Evolutionary conservation across 306 rosid genomes (phyloP), one percentile per base, ranked within the genome.

Genomic region (Geum urbanum): DNA sequence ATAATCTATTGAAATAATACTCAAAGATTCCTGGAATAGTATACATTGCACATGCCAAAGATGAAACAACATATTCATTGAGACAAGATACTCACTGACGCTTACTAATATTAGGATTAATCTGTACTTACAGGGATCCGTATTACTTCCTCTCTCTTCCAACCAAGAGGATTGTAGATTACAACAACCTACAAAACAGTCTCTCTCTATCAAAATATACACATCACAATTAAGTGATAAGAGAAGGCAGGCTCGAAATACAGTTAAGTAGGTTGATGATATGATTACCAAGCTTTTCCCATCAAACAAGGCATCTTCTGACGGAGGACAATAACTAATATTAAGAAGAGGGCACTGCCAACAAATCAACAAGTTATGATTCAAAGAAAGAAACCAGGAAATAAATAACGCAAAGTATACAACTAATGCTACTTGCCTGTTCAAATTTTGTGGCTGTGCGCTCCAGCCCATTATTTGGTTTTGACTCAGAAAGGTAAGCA

Each of bases 341-440:
- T 92, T 92, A 57, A 92, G 95, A 79, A 91, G 95, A 74, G 96
- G 94, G 71, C 97, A 91, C 97, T 91, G 97, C 83, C 74, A 87
- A 71, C 71, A 90, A 53, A 77, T 77, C 70, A 77, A 74, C 60
- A 78, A 15, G 58, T 81, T 39, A 24, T 3, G 45, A 69, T 12
- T 70, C 24, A 62, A 52, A 0, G 48, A 7, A 4, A 46, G 13
- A 69, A 61, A 66, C 3, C 37, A 22, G 24, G 8, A 6, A 16
- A 56, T n/a, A 16, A 63, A 16, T 3, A 63, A 76, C 41, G n/a
- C 66, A 72, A 76, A 40, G 50, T 2, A 11, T 47, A 37, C 3
- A 7, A 67, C 63, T 40, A 48, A 76, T 44, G 61, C 67, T 67
- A 74, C 77, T 81, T 85, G 77, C 96, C 92, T 89, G 96, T 69